Evolutionary conservation across 192 early-diverging fungal genomes (phyloP), one percentile per base, ranked within the genome.

Genomic region (Coemansia sp.): DNA sequence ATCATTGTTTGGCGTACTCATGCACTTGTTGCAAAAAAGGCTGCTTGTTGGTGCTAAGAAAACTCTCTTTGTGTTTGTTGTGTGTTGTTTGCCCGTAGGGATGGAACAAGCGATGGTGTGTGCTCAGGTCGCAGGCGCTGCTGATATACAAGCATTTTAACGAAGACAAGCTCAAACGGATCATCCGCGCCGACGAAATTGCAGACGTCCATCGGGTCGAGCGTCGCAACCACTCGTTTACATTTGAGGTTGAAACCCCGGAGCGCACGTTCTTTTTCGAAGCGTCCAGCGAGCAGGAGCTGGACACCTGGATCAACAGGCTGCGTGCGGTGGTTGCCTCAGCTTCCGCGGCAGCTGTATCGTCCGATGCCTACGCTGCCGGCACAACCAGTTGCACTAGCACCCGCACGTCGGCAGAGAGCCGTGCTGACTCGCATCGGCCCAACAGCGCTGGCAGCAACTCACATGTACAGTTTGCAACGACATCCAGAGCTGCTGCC

Each of bases 51-150:
- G 13, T 1, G 5, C 13, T 4, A 10, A 48, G 3, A 8, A 50
- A 47, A 8, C 44, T 47, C 44, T 54, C 27, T 62, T 53, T 20
- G 14, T 27, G 7, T 10, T 47, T 27, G 33, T 37, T 47, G 58
- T 40, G n/a, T 36, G 44, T 10, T 67, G 4, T 27, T 20, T 20
- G 23, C 5, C 8, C 28, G 36, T 77, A 77, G 75, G 62, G 64
- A 20, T 79, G 77, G 77, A 79, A 79, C 52, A 73, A 74, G 57
- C 66, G 77, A 22, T 79, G 77, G 77, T 79, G 77, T 29, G 77
- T 79, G 52, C 68, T 79, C 14, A 48, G 77, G 40, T 70, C 71
- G 38, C 77, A 79, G 55, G 71, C 77, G 13, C 61, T 79, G 45
- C 55, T 68, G 60, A 74, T 79, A 20, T 79, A 79, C 61, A 74